Base-by-base conservation (phyloP, 179 eudicot genomes). In the Vitellaria paradoxa region DNA sequence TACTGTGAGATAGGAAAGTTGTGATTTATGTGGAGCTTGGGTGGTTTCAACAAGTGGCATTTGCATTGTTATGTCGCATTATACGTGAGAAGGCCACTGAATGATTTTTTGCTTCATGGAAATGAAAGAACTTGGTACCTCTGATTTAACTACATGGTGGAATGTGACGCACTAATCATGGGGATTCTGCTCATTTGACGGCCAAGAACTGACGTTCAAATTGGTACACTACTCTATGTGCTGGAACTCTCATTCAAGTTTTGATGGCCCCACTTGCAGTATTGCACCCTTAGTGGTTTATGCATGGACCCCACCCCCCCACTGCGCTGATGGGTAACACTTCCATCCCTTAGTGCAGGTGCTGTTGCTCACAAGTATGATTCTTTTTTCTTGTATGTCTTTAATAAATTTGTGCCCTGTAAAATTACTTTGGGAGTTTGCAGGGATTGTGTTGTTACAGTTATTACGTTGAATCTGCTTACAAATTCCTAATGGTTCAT, bases 261-360 rank as follows among this genome's bases (percentile, higher is more conserved):
- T 79, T 49, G 61, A 47, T 74, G 50, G 74, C 65, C 26, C 78
- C 68, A 63, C 37, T 73, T 80, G 81, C 81, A 40, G 12, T 76
- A 26, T 40, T 83, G 85, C 81, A 61, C 74, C 83, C 86, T 37
- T 12, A 76, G 73, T 83, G 85, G 85, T 42, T 63, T 75, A 83
- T 57, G 15, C 42, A 26, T 67, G 46, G 82, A 83, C 65, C 37
- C 76, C 74, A 83, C 65, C 37, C 76, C 74, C 47, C 87, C 76
- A 78, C 72, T 76, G n/a, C 49, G 59, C 62, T 76, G 60, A 62
- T 75, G n/a, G 23, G 74, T 61, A 67, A 60, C 62, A 23, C 70
- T 23, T 81, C 66, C 77, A 65, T 49, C 18, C 26, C 56, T 69
- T 70, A 82, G 82, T 85, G 85, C 79, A 75, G 70, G 73, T 50